Conservation (phyloP, 306 rosid species). For the Lotus japonicus region DNA sequence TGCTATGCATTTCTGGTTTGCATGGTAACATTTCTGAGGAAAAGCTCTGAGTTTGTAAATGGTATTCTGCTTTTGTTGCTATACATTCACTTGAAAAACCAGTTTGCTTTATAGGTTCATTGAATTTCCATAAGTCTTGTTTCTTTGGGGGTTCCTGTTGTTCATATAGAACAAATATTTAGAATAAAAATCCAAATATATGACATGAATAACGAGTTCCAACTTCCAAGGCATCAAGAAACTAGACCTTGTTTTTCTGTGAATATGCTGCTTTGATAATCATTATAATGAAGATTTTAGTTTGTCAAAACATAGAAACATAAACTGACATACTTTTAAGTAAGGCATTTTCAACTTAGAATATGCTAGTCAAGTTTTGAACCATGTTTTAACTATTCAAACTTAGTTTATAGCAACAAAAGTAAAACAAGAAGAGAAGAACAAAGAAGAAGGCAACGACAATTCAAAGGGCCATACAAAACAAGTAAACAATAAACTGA, state of each 20-base stretch:
- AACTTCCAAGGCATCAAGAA: constrained; percentile 6
- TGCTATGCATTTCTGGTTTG: constrained; percentile 23
- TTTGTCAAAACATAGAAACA: not conserved
- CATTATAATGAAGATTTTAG: not conserved
- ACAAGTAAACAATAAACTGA: not conserved
- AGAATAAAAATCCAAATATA: constrained; percentile 1
- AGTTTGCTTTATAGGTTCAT: constrained; percentile 16
- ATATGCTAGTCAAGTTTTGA: not conserved
- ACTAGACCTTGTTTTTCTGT: not conserved
- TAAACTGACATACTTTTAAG: not conserved
- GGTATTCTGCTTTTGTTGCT: constrained; percentile 43
- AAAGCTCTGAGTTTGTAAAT: constrained; percentile 23
- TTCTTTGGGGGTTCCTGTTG: constrained; percentile 40
- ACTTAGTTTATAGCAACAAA: not conserved
- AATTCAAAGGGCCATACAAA: constrained; percentile 10
- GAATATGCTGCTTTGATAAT: constrained; percentile 13
- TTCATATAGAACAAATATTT: constrained; percentile 9
- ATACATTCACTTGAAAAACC: constrained; percentile 33
- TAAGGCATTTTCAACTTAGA: constrained; percentile 12
- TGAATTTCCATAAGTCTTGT: constrained; percentile 48
- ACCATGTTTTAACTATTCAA: constrained; percentile 2
- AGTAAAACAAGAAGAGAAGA: not conserved
- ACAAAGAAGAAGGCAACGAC: not conserved
- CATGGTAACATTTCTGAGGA: constrained; percentile 28
- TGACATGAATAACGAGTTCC: not conserved